These are phyloP conservation scores for Lipomyces mesembrius DNA, from an alignment of 805 yeast genomes.

Conservation along the genomic window DNA sequence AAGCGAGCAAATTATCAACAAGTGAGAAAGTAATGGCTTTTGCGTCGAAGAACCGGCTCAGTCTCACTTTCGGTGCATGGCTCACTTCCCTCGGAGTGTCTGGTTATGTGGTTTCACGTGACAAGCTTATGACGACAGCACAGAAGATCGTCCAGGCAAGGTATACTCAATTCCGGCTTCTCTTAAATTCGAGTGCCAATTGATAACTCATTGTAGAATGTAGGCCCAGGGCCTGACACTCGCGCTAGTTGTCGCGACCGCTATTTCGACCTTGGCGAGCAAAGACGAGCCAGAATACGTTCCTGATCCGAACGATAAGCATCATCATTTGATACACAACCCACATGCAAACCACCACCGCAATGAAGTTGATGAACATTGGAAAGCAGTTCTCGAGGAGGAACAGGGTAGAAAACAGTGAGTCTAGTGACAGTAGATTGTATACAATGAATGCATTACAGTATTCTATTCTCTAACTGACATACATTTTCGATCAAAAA, in stretches of 20 bases:
- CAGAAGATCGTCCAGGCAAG: slow-evolving; percentile 83
- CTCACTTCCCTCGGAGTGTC: slow-evolving; percentile 80
- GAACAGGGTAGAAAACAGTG: slow-evolving; percentile 7
- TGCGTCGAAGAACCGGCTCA: slow-evolving; percentile 13
- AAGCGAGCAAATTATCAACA: neutral
- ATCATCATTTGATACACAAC: slow-evolving; percentile 25
- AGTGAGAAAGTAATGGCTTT: slow-evolving; percentile 7
- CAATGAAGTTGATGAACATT: slow-evolving; percentile 20
- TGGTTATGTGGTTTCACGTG: slow-evolving; percentile 72
- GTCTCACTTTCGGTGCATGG: slow-evolving; percentile 67
- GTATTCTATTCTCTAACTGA: no score
- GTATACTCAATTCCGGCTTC: no score
- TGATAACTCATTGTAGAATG: slow-evolving; percentile 56
- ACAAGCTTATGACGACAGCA: slow-evolving; percentile 70
- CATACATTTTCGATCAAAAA: no score
- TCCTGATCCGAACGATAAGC: slow-evolving; percentile 25
- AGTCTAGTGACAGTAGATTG: neutral
- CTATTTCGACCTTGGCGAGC: slow-evolving; percentile 47
- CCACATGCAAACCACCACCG: slow-evolving; percentile 6
- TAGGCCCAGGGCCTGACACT: slow-evolving; percentile 86
- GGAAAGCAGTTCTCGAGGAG: slow-evolving; percentile 22
- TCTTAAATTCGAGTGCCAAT: neutral
- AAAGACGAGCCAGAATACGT: slow-evolving; percentile 49
- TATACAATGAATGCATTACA: neutral
- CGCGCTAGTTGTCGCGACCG: slow-evolving; percentile 66